Evolutionary conservation across 345 rosid genomes (phyloP), one percentile per base, ranked within the genome.

Genomic region (Gossypium thurberi): DNA sequence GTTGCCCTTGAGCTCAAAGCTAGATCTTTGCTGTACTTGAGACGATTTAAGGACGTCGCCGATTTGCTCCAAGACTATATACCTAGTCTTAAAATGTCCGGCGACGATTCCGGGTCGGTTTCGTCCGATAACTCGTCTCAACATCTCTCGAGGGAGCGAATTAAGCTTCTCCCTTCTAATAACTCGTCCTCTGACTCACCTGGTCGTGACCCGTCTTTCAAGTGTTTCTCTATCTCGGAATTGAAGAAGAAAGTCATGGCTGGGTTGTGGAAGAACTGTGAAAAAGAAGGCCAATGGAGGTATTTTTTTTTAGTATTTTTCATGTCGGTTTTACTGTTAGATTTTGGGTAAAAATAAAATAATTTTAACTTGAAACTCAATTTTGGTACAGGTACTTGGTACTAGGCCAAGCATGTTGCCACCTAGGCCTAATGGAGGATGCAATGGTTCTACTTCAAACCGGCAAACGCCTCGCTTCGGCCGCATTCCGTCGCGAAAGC

Each of bases 261-360:
- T 8, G 96, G 98, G 7, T 84, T 94, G 69, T 81, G 85, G 72
- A 89, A 81, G 74, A 92, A 83, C 64, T 85, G 91, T 81, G 93
- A 92, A 20, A 88, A 86, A 70, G 87, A 89, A 84, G 97, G 92
- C 71, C 92, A 87, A 65, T 94, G 98, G 98, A 94, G 98, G 98
- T 94, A 79, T 61, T 55, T 48, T 18, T 18, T 18, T 1, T 3
- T 42, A 58, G 37, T 56, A 26, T 15, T 12, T 53, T 69, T 25
- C n/a, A n/a, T 9, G 8, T 52, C 17, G 43, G 0, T 14, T 20
- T 56, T 42, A 3, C 65, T 62, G 14, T 33, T 26, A 53, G 11
- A n/a, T 70, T 37, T 69, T 69, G 50, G 48, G 62, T 11, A 55
- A 69, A 69, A 37, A 47, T 14, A 2, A 47, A 47, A 47, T 10